Base-by-base conservation (phyloP, 805 yeast species). In the Candida vaughaniae region DNA sequence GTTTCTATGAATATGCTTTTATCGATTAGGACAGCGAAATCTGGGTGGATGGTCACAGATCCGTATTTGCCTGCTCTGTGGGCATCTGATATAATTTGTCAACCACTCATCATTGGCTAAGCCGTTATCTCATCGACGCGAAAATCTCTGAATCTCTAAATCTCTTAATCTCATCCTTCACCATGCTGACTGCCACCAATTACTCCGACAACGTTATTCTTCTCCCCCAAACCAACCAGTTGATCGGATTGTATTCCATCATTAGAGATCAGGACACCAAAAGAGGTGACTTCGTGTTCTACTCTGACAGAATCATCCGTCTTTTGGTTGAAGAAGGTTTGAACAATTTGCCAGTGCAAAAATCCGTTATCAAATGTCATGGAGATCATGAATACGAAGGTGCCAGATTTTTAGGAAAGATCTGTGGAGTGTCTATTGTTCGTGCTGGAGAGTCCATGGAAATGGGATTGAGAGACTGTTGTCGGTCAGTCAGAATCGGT, bases 391-490 rank as follows among this genome's bases (percentile, higher is more conserved):
- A 65, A 25, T 88, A 77, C 58, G 72, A 77, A 3, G 99, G 99
- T 10, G 82, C 83, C 39, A 71, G 73, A 42, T 91, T 91, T 60
- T 66, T 78, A 53, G 98, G 99, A 29, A 89, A 87, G 63, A 93
- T 93, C 43, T 91, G 98, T 60, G 99, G 99, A 48, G 99, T 93
- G 25, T 88, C 96, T 12, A 93, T 93, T 57, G 95, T 93, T 53
- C 77, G 99, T 59, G 99, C 99, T 4, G 99, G 99, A 48, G 99
- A 93, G 64, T 84, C 95, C 29, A 93, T 93, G 99, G 99, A 93
- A 64, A 95, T 88, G 73, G 99, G 98, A 22, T 71, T 93, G 47
- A 80, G 99, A 61, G 98, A 91, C 60, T 91, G 99, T 64, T 89
- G 98, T 61, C 77, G 99, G 48, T 84, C 95, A 8, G 99, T 93